phyloP scores from a whole-genome alignment of 306 rosid species.

The Rubus parviflorus region DNA sequence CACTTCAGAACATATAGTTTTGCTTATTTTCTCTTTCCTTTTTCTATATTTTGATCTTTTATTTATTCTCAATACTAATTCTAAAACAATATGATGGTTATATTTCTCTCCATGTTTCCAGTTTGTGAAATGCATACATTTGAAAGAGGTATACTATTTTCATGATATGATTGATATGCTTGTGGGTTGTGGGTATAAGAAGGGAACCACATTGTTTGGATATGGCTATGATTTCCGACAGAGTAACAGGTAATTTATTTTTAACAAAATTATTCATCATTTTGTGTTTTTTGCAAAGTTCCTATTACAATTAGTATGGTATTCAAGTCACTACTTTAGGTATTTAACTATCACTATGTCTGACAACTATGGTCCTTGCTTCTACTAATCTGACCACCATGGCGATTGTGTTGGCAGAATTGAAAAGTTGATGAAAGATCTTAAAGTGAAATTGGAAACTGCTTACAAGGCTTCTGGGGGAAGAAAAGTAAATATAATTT shows the following conservation, averaged over 20 bases:
- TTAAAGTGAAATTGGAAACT: constrained; percentile 69
- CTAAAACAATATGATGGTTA: neutral
- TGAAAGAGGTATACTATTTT: constrained; percentile 75
- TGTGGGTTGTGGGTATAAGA: constrained; percentile 71
- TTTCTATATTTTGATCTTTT: neutral
- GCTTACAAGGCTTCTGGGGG: constrained; percentile 89
- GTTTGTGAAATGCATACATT: constrained; percentile 67
- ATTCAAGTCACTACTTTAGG: neutral
- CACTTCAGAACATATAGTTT: neutral
- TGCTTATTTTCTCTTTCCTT: constrained; percentile 1
- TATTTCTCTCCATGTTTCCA: constrained; percentile 36
- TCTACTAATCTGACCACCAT: constrained; percentile 7
- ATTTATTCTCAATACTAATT: neutral
- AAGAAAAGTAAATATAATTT: constrained; percentile 77
- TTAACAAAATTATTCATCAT: neutral
- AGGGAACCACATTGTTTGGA: constrained; percentile 94
- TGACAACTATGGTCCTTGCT: constrained; percentile 13
- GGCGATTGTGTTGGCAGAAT: constrained; percentile 49
- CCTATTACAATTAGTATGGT: neutral
- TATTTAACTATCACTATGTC: neutral
- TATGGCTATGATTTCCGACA: constrained; percentile 95
- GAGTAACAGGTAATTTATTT: constrained; percentile 67
- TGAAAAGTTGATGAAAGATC: constrained; percentile 71
- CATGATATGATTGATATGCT: constrained; percentile 94
- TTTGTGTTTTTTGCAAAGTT: neutral